These are phyloP conservation scores for Phycomyces blakesleeanus DNA, from an alignment of 192 early-diverging fungal genomes.

Conservation along the genomic window DNA sequence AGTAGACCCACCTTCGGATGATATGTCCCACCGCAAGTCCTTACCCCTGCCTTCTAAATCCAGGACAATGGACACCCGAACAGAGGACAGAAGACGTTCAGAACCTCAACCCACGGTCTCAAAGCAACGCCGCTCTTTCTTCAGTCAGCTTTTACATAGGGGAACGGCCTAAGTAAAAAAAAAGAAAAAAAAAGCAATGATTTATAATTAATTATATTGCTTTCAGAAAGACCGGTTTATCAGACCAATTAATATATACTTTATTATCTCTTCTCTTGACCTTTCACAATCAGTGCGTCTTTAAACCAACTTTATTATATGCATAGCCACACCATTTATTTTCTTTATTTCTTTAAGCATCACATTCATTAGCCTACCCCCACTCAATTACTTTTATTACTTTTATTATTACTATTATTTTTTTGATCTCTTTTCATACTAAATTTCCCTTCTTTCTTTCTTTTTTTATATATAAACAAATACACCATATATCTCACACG, in stretches of 20 bases:
- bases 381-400: not conserved
- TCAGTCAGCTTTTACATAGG: not conserved
- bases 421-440: too few relatives aligned
- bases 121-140: conserved; percentile 5
- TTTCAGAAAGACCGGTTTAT: too few relatives aligned
- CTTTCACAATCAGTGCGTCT: not conserved
- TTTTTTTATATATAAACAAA: not conserved
- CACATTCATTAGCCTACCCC: too few relatives aligned
- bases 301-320: not conserved
- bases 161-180: not conserved
- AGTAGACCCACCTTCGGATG: conserved; percentile 11
- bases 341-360: not conserved
- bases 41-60: not conserved
- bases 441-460: not conserved
- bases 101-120: not conserved
- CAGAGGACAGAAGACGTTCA: not conserved
- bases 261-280: not conserved
- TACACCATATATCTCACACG: not conserved
- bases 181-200: too few relatives aligned
- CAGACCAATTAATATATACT: too few relatives aligned
- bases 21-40: not conserved
- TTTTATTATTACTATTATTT: too few relatives aligned
- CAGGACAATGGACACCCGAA: not conserved
- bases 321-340: not conserved
- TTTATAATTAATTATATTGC: too few relatives aligned